A percentile compares a stretch with the other conserved stretches of the same genome.
Evolutionary conservation across 495 filamentous ascomycete genomes (phyloP).

Genomic region (Peziza echinospora): DNA sequence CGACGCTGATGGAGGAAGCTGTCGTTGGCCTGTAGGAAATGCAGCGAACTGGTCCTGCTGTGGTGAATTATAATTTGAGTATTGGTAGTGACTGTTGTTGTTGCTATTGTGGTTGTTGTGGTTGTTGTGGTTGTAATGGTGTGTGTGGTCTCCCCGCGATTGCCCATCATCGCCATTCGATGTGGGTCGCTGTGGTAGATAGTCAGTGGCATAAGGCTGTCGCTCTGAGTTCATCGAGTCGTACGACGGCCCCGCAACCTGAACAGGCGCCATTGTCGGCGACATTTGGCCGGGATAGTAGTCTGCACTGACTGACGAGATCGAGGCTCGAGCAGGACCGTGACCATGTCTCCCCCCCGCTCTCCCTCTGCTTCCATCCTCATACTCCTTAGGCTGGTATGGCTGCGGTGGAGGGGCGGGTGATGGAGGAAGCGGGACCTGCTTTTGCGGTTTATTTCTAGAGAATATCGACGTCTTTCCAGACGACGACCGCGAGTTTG

Average conservation of each 20-base stretch:
- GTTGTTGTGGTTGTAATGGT: background rate
- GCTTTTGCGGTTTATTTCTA: conserved; percentile 14
- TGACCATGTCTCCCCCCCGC: background rate
- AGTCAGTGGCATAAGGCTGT: too few species aligned
- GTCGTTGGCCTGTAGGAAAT: background rate
- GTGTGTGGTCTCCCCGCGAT: background rate
- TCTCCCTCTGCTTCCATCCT: background rate
- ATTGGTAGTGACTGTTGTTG: background rate
- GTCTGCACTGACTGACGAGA: background rate
- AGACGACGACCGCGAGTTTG: background rate
- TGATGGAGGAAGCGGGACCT: conserved; percentile 11
- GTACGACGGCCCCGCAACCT: too few species aligned
- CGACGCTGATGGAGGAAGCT: background rate
- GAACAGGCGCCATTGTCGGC: too few species aligned
- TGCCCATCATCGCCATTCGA: background rate
- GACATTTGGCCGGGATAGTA: too few species aligned
- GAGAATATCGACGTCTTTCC: conserved; percentile 19
- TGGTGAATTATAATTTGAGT: background rate
- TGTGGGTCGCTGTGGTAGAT: background rate
- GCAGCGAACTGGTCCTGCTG: background rate
- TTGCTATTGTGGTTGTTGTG: background rate
- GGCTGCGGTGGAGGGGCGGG: background rate
- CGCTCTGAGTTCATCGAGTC: too few species aligned
- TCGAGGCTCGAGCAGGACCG: background rate
- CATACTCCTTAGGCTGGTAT: background rate